These are phyloP conservation scores for Dendrocalamus sinicus DNA, from an alignment of 176 grass and related monocot genomes.

Conservation along the genomic window DNA sequence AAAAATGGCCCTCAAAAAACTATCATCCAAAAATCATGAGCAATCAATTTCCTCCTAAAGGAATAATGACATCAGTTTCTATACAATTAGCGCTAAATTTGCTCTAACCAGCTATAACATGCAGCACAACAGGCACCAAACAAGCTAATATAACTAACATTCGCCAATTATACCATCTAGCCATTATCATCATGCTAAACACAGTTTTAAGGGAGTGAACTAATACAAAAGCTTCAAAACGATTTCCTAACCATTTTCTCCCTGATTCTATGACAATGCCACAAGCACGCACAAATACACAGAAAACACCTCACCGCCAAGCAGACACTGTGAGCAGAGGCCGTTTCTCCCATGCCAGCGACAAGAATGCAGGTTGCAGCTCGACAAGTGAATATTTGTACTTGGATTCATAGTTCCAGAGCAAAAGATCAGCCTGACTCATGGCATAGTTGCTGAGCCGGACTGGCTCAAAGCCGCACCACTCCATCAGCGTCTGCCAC, in stretches of 20 bases:
- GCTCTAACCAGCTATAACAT: slow-evolving; percentile 24
- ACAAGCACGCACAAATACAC: slow-evolving; percentile 9
- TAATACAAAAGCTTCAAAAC: slow-evolving; percentile 41
- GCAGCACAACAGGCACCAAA: slow-evolving; percentile 22
- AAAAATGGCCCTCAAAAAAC: not conserved
- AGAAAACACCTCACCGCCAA: slow-evolving; percentile 66
- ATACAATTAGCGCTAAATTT: slow-evolving; percentile 53
- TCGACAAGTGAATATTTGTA: slow-evolving; percentile 77
- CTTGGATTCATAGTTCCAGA: slow-evolving; percentile 94
- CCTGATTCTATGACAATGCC: slow-evolving; percentile 33
- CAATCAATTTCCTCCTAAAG: slow-evolving; percentile 11
- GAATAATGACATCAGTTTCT: slow-evolving; percentile 30
- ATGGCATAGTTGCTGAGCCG: slow-evolving; percentile 85
- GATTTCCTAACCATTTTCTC: slow-evolving; percentile 33
- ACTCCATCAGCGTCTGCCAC: slow-evolving; percentile 76
- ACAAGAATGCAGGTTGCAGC: slow-evolving; percentile 61
- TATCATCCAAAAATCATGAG: slow-evolving; percentile 12
- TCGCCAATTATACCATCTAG: slow-evolving; percentile 51
- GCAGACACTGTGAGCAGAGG: slow-evolving; percentile 87
- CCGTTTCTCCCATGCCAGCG: slow-evolving; percentile 76
- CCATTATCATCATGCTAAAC: slow-evolving; percentile 45
- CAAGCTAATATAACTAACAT: slow-evolving; percentile 39
- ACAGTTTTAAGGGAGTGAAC: slow-evolving; percentile 20
- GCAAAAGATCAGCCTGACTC: slow-evolving; percentile 90
- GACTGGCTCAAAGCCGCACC: slow-evolving; percentile 66